These are phyloP conservation scores for Termitomyces sp. DNA, from an alignment of 768 basidiomycete genomes.

Conservation along the genomic window DNA sequence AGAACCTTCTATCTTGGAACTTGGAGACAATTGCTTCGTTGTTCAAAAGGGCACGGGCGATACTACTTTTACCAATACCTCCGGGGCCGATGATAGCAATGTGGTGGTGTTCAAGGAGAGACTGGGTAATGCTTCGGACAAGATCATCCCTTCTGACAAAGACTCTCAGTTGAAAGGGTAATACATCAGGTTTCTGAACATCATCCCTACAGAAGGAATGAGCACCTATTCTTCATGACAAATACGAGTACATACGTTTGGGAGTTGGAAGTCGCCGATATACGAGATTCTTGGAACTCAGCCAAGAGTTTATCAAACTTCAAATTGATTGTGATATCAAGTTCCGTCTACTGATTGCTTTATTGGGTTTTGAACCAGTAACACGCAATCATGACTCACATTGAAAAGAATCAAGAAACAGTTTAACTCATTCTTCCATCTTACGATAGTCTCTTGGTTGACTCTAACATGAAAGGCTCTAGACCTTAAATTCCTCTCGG, in stretches of 20 bases:
- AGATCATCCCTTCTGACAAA: conserved; percentile 3
- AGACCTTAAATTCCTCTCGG: not conserved
- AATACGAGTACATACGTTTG: not conserved
- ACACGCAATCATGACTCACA: not conserved
- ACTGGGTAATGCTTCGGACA: not conserved
- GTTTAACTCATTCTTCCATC: conserved; percentile 6
- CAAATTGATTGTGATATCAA: conserved; percentile 7
- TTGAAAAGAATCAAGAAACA: conserved; percentile 6
- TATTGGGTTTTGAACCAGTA: no score
- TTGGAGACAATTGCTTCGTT: not conserved
- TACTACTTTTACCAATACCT: conserved; percentile 7
- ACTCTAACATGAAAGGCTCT: conserved; percentile 5
- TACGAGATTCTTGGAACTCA: conserved; percentile 3
- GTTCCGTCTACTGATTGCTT: conserved; percentile 2
- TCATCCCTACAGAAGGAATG: not conserved
- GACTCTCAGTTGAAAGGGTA: not conserved
- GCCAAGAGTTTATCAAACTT: conserved; percentile 9
- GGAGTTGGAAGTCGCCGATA: not conserved
- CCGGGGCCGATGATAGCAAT: conserved; percentile 8
- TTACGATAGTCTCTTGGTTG: conserved; percentile 9
- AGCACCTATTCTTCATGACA: not conserved
- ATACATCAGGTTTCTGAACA: not conserved
- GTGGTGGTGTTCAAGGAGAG: not conserved
- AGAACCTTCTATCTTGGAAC: conserved; percentile 1
- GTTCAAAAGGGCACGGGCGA: conserved; percentile 1